Evolutionary conservation across 2,329 filamentous ascomycete genomes (phyloP).

Genomic region (Knoxdaviesia proteae): DNA sequence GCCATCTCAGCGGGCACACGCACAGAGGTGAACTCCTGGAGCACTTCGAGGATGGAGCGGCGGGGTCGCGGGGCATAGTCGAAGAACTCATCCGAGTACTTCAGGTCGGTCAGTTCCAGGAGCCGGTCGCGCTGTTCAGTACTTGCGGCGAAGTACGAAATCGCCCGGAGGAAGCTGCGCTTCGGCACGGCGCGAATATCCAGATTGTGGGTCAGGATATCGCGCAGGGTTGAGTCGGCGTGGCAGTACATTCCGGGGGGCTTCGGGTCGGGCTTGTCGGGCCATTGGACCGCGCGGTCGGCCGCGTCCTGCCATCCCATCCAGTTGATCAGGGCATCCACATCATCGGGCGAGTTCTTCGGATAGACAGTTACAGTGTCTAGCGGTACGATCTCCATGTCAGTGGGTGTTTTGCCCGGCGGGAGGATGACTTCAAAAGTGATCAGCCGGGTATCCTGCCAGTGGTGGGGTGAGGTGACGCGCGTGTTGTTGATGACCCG

Average conservation of each 20-base stretch:
- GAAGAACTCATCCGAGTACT: slow-evolving; percentile 76
- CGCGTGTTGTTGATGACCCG: slow-evolving; percentile 32
- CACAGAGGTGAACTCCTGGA: slow-evolving; percentile 75
- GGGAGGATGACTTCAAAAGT: slow-evolving; percentile 26
- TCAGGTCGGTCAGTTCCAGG: slow-evolving; percentile 59
- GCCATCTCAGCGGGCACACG: slow-evolving; percentile 58
- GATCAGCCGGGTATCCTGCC: slow-evolving; percentile 85
- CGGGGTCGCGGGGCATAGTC: slow-evolving; percentile 87
- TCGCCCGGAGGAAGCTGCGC: slow-evolving; percentile 62
- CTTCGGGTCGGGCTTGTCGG: background rate
- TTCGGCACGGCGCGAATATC: slow-evolving; percentile 82
- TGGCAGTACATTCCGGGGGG: slow-evolving; percentile 15
- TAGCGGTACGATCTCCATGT: slow-evolving; percentile 37
- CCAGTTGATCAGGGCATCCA: slow-evolving; percentile 53
- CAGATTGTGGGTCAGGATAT: slow-evolving; percentile 60
- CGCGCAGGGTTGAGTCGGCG: slow-evolving; percentile 40
- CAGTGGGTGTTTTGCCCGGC: slow-evolving; percentile 5
- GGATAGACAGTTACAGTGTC: slow-evolving; percentile 68
- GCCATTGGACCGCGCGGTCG: slow-evolving; percentile 37
- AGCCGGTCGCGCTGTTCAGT: slow-evolving; percentile 60
- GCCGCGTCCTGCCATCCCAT: slow-evolving; percentile 63
- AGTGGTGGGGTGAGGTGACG: slow-evolving; percentile 57
- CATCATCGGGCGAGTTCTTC: slow-evolving; percentile 68
- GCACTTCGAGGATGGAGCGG: slow-evolving; percentile 75
- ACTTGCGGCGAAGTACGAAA: slow-evolving; percentile 56